These are phyloP conservation scores for Colletotrichum sp. DNA, from an alignment of 2,329 filamentous ascomycete genomes.

Conservation along the genomic window DNA sequence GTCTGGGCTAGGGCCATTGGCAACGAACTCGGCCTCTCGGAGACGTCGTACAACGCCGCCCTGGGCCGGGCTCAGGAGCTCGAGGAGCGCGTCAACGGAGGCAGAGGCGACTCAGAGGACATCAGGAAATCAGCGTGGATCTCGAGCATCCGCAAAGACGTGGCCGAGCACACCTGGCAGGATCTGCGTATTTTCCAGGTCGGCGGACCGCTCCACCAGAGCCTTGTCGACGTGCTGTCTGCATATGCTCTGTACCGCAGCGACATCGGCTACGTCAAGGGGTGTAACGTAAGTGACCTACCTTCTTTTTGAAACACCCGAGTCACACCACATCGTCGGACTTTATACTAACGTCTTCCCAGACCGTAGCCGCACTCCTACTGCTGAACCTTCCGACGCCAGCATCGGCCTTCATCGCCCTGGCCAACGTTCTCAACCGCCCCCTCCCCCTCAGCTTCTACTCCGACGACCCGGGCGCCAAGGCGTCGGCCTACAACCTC, in stretches of 20 bases:
- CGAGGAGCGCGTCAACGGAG: constrained; percentile 59
- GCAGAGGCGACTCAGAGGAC: constrained; percentile 59
- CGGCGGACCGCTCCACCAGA: constrained; percentile 69
- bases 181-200: constrained; percentile 76
- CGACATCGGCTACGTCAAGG: constrained; percentile 79
- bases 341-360: constrained; percentile 23
- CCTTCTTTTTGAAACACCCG: background rate
- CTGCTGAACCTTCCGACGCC: constrained; percentile 73
- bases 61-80: constrained; percentile 69
- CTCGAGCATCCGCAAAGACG: constrained; percentile 67
- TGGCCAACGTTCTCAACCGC: constrained; percentile 81
- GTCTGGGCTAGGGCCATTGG: constrained; percentile 77
- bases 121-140: constrained; percentile 65
- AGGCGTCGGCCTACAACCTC: constrained; percentile 71
- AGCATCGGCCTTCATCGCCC: constrained; percentile 69
- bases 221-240: constrained; percentile 73
- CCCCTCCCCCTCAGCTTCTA: constrained; percentile 78
- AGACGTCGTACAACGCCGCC: constrained; percentile 73
- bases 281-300: constrained; percentile 69
- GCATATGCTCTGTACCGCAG: constrained; percentile 84
- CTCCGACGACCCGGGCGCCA: constrained; percentile 71
- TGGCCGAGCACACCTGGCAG: constrained; percentile 67
- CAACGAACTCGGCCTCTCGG: constrained; percentile 72
- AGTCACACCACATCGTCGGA: background rate
- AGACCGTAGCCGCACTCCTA: constrained; percentile 76